These are phyloP conservation scores for Ceratocystis destructans DNA, from an alignment of 2,329 filamentous ascomycete genomes.

Conservation along the genomic window DNA sequence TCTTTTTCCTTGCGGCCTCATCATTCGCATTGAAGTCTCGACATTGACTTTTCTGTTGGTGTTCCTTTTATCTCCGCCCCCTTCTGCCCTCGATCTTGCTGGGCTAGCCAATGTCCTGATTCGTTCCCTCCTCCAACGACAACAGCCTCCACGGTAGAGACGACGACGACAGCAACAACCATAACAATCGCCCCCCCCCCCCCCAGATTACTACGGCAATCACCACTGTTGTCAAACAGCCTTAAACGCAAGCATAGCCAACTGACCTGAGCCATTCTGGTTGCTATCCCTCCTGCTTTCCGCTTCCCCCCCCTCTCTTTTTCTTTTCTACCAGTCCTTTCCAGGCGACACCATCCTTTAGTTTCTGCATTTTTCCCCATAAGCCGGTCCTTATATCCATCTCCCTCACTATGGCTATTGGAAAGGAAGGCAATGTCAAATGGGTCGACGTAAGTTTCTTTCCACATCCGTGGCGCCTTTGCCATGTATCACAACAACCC, in stretches of 20 bases:
- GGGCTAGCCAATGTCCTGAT: neutral
- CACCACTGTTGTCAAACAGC: neutral
- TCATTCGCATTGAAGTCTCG: neutral
- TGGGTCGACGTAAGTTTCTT: slow-evolving; percentile 42
- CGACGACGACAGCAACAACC: neutral
- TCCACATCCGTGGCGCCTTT: neutral
- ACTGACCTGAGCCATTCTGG: too few species aligned
- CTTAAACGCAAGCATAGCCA: too few species aligned
- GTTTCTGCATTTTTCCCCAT: neutral
- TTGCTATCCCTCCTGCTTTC: neutral
- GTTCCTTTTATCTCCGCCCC: neutral
- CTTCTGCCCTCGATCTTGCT: neutral
- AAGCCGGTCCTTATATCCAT: neutral
- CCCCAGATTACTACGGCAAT: too few species aligned
- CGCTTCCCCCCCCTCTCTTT: neutral
- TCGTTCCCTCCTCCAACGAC: neutral
- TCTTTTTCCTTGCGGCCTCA: neutral
- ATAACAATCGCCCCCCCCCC: too few species aligned
- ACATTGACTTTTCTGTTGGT: neutral
- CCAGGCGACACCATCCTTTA: neutral
- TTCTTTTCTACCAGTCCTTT: neutral
- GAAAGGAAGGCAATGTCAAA: slow-evolving; percentile 39
- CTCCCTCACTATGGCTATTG: slow-evolving; percentile 28
- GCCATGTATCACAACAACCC: neutral
- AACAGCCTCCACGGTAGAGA: neutral